These are phyloP conservation scores for Fistulina hepatica DNA, from an alignment of 1,284 basidiomycete species.

Conservation along the genomic window DNA sequence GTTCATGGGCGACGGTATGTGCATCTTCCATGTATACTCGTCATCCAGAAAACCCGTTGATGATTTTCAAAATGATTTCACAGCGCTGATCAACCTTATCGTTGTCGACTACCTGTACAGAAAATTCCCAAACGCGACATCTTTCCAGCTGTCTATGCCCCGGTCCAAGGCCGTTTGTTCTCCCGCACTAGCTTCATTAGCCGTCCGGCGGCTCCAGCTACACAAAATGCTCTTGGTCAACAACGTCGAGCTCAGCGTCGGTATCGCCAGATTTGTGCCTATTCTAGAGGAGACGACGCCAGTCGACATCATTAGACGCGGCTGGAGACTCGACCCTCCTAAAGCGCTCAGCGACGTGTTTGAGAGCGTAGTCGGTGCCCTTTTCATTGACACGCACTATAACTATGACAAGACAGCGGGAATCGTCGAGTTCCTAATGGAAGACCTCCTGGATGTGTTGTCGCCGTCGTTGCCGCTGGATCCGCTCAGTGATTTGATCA, in stretches of 20 bases:
- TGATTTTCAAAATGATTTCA: slow-evolving; percentile 13
- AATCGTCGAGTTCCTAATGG: slow-evolving; percentile 51
- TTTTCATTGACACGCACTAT: slow-evolving; percentile 72
- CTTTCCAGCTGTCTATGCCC: slow-evolving; percentile 63
- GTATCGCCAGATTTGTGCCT: slow-evolving; percentile 50
- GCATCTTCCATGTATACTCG: no score
- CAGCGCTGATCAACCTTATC: slow-evolving; percentile 46
- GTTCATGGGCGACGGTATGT: slow-evolving; percentile 75
- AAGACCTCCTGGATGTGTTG: slow-evolving; percentile 46
- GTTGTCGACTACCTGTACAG: slow-evolving; percentile 62
- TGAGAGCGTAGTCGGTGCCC: slow-evolving; percentile 76
- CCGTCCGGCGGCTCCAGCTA: slow-evolving; percentile 52
- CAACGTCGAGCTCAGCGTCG: slow-evolving; percentile 53
- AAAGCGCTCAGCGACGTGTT: slow-evolving; percentile 70
- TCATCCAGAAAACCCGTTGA: no score
- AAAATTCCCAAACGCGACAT: slow-evolving; percentile 58
- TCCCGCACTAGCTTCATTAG: slow-evolving; percentile 56
- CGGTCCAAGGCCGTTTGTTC: slow-evolving; percentile 66
- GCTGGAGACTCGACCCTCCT: slow-evolving; percentile 76
- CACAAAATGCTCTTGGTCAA: slow-evolving; percentile 64
- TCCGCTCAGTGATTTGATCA: slow-evolving; percentile 54
- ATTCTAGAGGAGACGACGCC: slow-evolving; percentile 42
- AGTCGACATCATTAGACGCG: slow-evolving; percentile 50
- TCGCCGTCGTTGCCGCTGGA: slow-evolving; percentile 49
- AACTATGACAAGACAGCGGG: slow-evolving; percentile 52